Evolutionary conservation across 345 rosid species (phyloP).

Genomic region (Dovyalis caffra): DNA sequence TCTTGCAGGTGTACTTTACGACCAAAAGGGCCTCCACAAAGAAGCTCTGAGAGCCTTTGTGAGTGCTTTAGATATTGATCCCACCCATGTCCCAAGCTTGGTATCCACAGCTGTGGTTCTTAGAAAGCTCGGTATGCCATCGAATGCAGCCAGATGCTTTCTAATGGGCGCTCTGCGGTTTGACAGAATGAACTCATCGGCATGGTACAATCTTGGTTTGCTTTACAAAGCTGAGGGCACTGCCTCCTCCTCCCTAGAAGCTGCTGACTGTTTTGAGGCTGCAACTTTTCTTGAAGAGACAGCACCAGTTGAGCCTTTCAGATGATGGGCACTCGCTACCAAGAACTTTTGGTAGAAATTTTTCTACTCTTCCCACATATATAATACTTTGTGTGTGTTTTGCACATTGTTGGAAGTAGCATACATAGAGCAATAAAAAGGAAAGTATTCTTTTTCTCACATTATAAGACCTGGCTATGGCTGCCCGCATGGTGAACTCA

Average conservation of each 20-base stretch:
- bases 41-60: conserved; percentile 50
- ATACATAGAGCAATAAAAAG: too few relatives aligned
- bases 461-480: too few relatives aligned
- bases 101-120: conserved; percentile 52
- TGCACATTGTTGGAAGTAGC: not conserved
- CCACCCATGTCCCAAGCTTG: conserved; percentile 57
- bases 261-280: conserved; percentile 59
- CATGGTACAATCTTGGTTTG: conserved; percentile 68
- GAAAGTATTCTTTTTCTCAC: too few relatives aligned
- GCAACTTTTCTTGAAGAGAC: conserved; percentile 56
- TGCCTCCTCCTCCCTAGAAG: conserved; percentile 35
- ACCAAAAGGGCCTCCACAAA: conserved; percentile 43
- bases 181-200: conserved; percentile 49
- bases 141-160: conserved; percentile 42
- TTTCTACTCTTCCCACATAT: not conserved
- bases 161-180: conserved; percentile 52
- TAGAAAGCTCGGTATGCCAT: conserved; percentile 34
- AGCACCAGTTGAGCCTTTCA: conserved; percentile 59
- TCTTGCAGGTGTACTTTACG: conserved; percentile 43
- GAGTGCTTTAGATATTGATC: conserved; percentile 52
- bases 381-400: not conserved
- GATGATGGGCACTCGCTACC: conserved; percentile 26
- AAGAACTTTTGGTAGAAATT: not conserved
- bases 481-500: too few relatives aligned
- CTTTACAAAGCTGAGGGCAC: conserved; percentile 38